These are phyloP conservation scores for Paragyromitra xinjiangensis DNA, from an alignment of 495 filamentous ascomycete species.

Conservation along the genomic window DNA sequence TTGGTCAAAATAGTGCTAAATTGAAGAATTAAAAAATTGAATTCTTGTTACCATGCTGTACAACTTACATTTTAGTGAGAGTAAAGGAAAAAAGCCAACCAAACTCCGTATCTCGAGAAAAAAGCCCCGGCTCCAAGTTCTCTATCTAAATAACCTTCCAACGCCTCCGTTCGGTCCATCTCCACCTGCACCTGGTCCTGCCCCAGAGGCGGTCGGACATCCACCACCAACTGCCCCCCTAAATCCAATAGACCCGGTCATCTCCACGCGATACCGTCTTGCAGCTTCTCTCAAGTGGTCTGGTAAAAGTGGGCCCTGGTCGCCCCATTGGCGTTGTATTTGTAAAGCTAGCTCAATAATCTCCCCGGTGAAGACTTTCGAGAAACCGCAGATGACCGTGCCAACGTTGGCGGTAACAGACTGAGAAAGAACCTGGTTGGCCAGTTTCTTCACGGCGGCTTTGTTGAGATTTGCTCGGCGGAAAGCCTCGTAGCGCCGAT, in stretches of 20 bases:
- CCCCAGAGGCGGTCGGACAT: slow-evolving; percentile 60
- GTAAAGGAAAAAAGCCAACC: slow-evolving; percentile 38
- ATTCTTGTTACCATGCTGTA: slow-evolving; percentile 19
- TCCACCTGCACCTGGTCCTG: slow-evolving; percentile 52
- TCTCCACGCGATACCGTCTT: slow-evolving; percentile 70
- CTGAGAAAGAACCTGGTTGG: slow-evolving; percentile 77
- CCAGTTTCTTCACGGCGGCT: slow-evolving; percentile 67
- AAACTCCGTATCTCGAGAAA: slow-evolving; percentile 42
- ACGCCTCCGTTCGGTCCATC: slow-evolving; percentile 54
- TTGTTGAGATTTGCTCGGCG: slow-evolving; percentile 72
- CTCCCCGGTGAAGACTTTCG: slow-evolving; percentile 76
- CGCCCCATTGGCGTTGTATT: slow-evolving; percentile 72
- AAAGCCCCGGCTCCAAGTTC: not conserved
- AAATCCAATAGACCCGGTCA: slow-evolving; percentile 67
- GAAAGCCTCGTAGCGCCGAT: slow-evolving; percentile 71
- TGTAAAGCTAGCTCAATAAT: slow-evolving; percentile 75
- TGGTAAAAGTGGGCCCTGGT: slow-evolving; percentile 72
- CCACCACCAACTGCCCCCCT: slow-evolving; percentile 61
- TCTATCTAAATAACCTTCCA: slow-evolving; percentile 55
- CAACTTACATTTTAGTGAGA: slow-evolving; percentile 5
- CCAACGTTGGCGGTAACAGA: slow-evolving; percentile 74
- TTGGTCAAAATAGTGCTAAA: slow-evolving; percentile 1
- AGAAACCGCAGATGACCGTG: slow-evolving; percentile 73
- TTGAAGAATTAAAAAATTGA: slow-evolving; percentile 22
- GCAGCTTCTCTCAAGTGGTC: slow-evolving; percentile 77